Evolutionary conservation across 148 eudicot genomes (phyloP), one percentile per base, ranked within the genome.

Genomic region (Oxyria digyna): DNA sequence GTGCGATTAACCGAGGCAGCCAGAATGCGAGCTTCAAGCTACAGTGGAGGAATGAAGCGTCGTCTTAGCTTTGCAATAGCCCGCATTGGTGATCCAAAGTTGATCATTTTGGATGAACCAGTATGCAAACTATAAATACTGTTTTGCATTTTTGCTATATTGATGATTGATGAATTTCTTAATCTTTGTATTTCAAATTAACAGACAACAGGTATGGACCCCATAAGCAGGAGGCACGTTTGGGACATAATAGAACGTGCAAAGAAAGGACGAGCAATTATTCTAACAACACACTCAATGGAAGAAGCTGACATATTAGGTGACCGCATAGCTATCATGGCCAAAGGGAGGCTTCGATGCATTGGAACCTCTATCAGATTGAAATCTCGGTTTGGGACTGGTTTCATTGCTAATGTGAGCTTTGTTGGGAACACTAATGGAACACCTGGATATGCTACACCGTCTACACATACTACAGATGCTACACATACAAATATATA

Each of bases 141-240:
- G 0, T 32, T 8, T 1, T 14, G 15, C 41, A 29, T 8, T 62
- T 13, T 29, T 3, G 66, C 20, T 27, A 18, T 1, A 64, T 35
- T 65, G 45, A 21, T 65, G 46, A 32, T 64, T 35, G 45, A 23
- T 4, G 5, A 9, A 65, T 18, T 6, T n/a, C n/a, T 38, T 65
- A 12, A 18, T 37, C 6, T 65, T 18, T 65, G 10, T 37, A 8
- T 12, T 65, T 18, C 42, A 18, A 38, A 35, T 50, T 17, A 62
- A 45, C 81, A 91, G 97, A 92, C 97, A 8, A 92, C 97, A 41
- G 97, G 97, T 13, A 92, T 92, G 97, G 97, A 89, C 83, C 96
- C 96, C 27, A 82, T 92, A 42, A 92, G 89, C 73, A 75, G 96
- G 72, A 85, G 97, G 73, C 94, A 87, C 65, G 91, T 89, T 38